These are phyloP conservation scores for Jamesozyma rosinii DNA, from an alignment of 805 yeast genomes.

Conservation along the genomic window DNA sequence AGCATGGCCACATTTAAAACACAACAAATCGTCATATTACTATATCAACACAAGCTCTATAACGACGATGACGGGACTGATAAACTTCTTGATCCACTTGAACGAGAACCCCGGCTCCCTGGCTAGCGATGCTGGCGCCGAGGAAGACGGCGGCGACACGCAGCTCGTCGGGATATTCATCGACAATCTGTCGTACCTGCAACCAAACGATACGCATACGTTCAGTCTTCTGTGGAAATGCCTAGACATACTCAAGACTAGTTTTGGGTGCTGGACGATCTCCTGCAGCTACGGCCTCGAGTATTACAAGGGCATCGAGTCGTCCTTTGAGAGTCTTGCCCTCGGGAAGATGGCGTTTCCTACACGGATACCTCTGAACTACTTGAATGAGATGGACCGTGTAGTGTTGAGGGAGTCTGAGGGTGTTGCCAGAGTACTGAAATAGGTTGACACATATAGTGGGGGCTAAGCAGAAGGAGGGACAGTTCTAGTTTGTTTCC, in stretches of 20 bases:
- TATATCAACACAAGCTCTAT: conserved; percentile 6
- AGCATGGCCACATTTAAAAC: not conserved
- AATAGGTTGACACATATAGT: too few species aligned
- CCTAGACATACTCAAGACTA: conserved; percentile 12
- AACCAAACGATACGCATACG: not conserved
- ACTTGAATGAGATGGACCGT: conserved; percentile 21
- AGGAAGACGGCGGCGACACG: not conserved
- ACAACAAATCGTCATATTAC: not conserved
- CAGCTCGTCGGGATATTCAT: conserved; percentile 26
- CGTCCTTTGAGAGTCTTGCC: not conserved
- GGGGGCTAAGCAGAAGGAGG: too few species aligned
- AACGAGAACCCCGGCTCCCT: conserved; percentile 19
- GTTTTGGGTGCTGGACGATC: conserved; percentile 25
- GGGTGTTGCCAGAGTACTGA: not conserved
- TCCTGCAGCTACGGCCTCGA: conserved; percentile 23
- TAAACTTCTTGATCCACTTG: conserved; percentile 17
- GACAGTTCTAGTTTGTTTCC: too few species aligned
- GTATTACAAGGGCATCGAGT: conserved; percentile 24
- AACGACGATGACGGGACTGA: conserved; percentile 15
- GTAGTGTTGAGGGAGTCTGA: conserved; percentile 20
- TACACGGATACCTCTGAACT: conserved; percentile 19
- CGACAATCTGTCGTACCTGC: conserved; percentile 25
- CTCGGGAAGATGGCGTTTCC: conserved; percentile 1
- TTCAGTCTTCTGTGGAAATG: conserved; percentile 3
- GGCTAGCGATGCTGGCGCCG: not conserved